Evolutionary conservation across 306 rosid genomes (phyloP).

Genomic region (Castanea mollissima): DNA sequence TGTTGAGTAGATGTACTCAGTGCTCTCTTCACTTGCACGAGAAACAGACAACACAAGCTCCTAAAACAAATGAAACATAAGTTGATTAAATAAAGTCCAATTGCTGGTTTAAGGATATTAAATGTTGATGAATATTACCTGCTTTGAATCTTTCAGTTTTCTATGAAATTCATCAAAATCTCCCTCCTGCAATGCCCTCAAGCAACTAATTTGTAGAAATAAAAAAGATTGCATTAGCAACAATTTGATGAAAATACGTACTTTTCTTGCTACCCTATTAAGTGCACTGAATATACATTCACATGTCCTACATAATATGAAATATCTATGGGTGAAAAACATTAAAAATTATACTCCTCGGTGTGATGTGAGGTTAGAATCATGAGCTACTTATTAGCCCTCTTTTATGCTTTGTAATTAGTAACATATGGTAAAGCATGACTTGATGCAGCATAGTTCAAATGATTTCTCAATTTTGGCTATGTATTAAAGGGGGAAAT

Average conservation of each 20-base stretch:
- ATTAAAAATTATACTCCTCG: not conserved
- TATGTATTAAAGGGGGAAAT: not conserved
- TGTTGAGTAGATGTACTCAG: conserved; percentile 72
- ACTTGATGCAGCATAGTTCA: not conserved
- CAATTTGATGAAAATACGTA: not conserved
- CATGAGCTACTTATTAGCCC: not conserved
- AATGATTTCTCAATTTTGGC: not conserved
- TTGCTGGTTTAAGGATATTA: conserved; percentile 13
- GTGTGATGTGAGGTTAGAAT: not conserved
- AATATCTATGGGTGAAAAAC: not conserved
- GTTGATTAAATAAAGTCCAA: conserved; percentile 19
- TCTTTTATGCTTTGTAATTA: not conserved
- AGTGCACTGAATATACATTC: conserved; percentile 1
- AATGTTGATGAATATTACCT: conserved; percentile 48
- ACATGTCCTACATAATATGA: not conserved
- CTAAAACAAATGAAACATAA: conserved; percentile 37
- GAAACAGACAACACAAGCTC: conserved; percentile 85
- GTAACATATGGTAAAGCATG: not conserved
- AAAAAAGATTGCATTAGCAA: not conserved
- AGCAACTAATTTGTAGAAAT: conserved; percentile 52
- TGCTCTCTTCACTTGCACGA: conserved; percentile 90
- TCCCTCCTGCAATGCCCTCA: conserved; percentile 87
- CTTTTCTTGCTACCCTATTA: conserved; percentile 2
- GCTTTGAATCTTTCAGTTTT: conserved; percentile 74
- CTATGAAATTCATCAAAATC: conserved; percentile 53